phyloP scores from a whole-genome alignment of 257 asterid species.

The Nicotiana tomentosiformis region DNA sequence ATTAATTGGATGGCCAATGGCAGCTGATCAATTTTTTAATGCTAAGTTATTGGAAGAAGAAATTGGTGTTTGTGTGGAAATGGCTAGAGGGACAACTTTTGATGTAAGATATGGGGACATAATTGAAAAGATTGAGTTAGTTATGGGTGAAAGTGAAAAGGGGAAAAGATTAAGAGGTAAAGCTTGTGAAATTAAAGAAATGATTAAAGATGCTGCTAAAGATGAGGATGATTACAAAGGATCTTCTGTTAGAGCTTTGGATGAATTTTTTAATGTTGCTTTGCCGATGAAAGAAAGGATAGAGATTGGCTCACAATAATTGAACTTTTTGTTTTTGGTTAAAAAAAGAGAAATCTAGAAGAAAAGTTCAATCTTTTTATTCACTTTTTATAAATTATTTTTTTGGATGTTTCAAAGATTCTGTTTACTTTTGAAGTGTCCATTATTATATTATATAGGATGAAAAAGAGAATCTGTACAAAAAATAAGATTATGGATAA shows the following conservation, averaged over 20 bases:
- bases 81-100: slow-evolving; percentile 49
- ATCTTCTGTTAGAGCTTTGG: slow-evolving; percentile 47
- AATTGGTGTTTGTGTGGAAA: slow-evolving; percentile 49
- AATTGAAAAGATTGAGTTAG: slow-evolving; percentile 40
- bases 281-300: slow-evolving; percentile 15
- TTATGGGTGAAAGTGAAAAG: slow-evolving; percentile 38
- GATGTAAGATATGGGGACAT: slow-evolving; percentile 44
- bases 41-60: slow-evolving; percentile 48
- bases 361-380: neutral
- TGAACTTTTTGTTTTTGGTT: neutral
- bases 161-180: slow-evolving; percentile 34
- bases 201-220: slow-evolving; percentile 25
- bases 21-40: slow-evolving; percentile 53
- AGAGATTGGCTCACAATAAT: neutral
- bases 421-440: neutral
- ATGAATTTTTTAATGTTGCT: slow-evolving; percentile 38
- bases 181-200: slow-evolving; percentile 29
- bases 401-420: neutral
- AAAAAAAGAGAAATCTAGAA: neutral
- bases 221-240: slow-evolving; percentile 36
- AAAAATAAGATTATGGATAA: neutral
- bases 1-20: slow-evolving; percentile 56
- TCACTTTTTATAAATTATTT: neutral
- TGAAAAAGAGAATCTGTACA: neutral
- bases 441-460: neutral